These are phyloP conservation scores for Glebionis coronaria DNA, from an alignment of 129 eudicot species.

Conservation along the genomic window DNA sequence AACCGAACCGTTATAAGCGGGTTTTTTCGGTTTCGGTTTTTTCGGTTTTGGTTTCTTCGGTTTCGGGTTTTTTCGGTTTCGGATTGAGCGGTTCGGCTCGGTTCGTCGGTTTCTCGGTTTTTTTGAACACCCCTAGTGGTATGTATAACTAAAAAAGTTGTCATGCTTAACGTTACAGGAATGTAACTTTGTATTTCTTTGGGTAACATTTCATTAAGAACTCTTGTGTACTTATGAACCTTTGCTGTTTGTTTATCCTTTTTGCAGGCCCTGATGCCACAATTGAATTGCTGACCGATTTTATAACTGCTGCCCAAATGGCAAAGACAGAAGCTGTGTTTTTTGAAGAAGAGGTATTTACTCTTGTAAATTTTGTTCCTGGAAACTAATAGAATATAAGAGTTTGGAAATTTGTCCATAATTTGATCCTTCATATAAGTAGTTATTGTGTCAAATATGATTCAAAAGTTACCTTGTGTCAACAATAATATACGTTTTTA, in stretches of 20 bases:
- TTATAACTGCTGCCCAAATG: slow-evolving; percentile 68
- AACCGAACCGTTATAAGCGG: too few relatives aligned
- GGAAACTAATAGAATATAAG: not conserved
- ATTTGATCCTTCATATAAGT: not conserved
- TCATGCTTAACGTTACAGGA: not conserved
- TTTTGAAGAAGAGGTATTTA: slow-evolving; percentile 44
- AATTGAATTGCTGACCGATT: slow-evolving; percentile 50
- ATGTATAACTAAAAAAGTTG: not conserved
- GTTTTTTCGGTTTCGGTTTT: too few relatives aligned
- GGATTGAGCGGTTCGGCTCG: too few relatives aligned
- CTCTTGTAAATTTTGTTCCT: not conserved
- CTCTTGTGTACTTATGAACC: not conserved
- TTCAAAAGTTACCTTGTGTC: not conserved
- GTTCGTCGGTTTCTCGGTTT: too few relatives aligned
- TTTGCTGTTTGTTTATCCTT: not conserved
- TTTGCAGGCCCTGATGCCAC: slow-evolving; percentile 66
- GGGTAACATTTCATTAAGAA: too few relatives aligned
- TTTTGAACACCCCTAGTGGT: too few relatives aligned
- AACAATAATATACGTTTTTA: not conserved
- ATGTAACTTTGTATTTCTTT: not conserved
- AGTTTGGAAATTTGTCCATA: not conserved
- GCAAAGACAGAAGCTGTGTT: slow-evolving; percentile 47
- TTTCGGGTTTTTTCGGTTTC: too few relatives aligned
- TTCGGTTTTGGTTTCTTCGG: too few relatives aligned
- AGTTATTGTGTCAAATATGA: not conserved